Conservation (phyloP, 2,329 filamentous ascomycete genomes). For the Colletotrichum siamense region DNA sequence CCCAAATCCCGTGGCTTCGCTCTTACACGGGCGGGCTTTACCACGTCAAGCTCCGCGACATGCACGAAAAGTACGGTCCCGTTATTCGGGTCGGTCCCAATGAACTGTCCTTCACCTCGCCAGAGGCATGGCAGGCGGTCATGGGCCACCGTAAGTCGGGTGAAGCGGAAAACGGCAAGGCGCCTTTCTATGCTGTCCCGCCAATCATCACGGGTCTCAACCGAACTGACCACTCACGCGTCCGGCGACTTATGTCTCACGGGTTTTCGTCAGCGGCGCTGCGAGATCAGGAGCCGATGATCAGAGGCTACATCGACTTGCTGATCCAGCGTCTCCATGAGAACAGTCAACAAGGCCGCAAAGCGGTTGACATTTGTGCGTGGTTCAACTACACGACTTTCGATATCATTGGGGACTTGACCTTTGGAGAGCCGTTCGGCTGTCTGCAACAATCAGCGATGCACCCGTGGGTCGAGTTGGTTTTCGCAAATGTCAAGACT, state of each 20-base stretch:
- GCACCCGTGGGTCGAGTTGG: slow-evolving; percentile 28
- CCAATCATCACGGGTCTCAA: not conserved
- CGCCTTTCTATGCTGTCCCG: not conserved
- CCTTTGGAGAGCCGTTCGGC: slow-evolving; percentile 31
- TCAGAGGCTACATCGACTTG: slow-evolving; percentile 23
- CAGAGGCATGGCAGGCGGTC: slow-evolving; percentile 43
- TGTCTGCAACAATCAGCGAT: slow-evolving; percentile 25
- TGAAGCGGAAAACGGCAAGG: not conserved
- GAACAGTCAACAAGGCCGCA: not conserved
- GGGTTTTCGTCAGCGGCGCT: slow-evolving; percentile 34
- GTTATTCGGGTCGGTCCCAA: slow-evolving; percentile 51
- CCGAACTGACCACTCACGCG: not conserved
- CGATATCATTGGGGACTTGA: slow-evolving; percentile 32
- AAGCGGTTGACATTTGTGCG: not conserved
- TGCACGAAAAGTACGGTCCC: slow-evolving; percentile 47
- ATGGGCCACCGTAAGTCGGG: slow-evolving; percentile 30
- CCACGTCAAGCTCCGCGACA: slow-evolving; percentile 28
- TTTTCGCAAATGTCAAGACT: not conserved
- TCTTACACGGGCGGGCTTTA: not conserved
- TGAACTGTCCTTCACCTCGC: slow-evolving; percentile 48
- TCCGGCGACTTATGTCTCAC: slow-evolving; percentile 28
- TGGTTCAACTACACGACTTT: slow-evolving; percentile 33
- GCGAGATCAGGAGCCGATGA: slow-evolving; percentile 32
- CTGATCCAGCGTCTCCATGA: not conserved
- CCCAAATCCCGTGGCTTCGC: not conserved